Evolutionary conservation across 345 rosid genomes (phyloP).

Genomic region (Ceriops tagal): DNA sequence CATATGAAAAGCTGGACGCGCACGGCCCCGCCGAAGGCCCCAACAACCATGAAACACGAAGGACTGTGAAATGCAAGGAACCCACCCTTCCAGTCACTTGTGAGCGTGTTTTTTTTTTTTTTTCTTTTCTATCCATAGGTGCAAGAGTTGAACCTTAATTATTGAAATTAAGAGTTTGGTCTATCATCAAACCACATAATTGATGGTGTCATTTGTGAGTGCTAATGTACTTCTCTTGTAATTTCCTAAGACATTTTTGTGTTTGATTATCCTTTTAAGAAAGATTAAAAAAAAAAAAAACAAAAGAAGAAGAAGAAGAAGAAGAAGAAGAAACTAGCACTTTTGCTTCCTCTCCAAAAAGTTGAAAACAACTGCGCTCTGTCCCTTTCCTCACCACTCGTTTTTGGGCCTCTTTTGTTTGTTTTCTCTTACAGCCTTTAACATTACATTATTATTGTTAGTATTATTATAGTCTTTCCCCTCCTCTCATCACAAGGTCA

Average conservation of each 20-base stretch:
- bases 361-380: conserved; percentile 50
- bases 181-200: too few species aligned
- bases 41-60: conserved; percentile 2
- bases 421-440: neutral
- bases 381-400: conserved; percentile 52
- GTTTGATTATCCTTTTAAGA: too few species aligned
- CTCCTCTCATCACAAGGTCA: conserved; percentile 21
- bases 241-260: too few species aligned
- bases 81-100: neutral
- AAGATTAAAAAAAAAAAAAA: too few species aligned
- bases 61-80: conserved; percentile 29
- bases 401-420: conserved; percentile 10
- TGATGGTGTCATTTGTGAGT: too few species aligned
- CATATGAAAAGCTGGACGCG: conserved; percentile 1
- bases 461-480: neutral
- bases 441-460: neutral
- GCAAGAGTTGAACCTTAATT: neutral
- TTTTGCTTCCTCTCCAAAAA: conserved; percentile 19
- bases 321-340: too few species aligned
- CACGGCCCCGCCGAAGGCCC: neutral
- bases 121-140: neutral
- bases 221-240: too few species aligned
- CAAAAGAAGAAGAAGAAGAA: too few species aligned
- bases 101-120: conserved; percentile 5
- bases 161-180: neutral